These are phyloP conservation scores for Cenchrus americanus DNA, from an alignment of 176 grass and related monocot species.

Conservation along the genomic window DNA sequence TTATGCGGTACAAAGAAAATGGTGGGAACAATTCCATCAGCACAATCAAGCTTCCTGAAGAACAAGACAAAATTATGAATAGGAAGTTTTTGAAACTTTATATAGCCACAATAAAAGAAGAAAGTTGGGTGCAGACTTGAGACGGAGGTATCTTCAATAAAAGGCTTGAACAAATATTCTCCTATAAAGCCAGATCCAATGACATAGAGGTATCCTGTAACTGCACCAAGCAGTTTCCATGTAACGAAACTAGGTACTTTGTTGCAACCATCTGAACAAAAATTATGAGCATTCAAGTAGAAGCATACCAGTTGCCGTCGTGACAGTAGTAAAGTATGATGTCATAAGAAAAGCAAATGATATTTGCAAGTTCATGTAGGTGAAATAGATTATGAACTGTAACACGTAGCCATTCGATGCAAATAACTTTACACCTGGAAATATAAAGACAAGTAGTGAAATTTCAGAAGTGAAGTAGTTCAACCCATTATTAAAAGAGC, in stretches of 20 bases:
- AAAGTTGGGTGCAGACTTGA: conserved; percentile 47
- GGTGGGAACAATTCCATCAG: conserved; percentile 65
- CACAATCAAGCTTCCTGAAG: conserved; percentile 52
- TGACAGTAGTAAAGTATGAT: conserved; percentile 55
- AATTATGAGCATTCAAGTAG: not conserved
- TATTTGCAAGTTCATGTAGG: conserved; percentile 82
- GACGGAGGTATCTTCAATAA: conserved; percentile 54
- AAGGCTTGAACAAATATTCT: conserved; percentile 48
- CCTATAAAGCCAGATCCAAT: conserved; percentile 61
- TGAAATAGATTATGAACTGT: conserved; percentile 66
- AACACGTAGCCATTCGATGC: conserved; percentile 55
- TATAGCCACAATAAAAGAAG: not conserved
- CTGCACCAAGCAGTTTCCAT: conserved; percentile 47
- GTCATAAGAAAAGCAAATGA: conserved; percentile 60
- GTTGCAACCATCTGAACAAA: not conserved
- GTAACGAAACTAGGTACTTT: not conserved
- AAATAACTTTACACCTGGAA: conserved; percentile 70
- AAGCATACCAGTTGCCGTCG: conserved; percentile 58
- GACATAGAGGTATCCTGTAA: conserved; percentile 60
- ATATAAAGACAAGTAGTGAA: not conserved
- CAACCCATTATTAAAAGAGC: not conserved
- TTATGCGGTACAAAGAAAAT: conserved; percentile 68
- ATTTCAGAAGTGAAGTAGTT: not conserved
- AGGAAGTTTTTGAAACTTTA: not conserved
- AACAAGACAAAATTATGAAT: not conserved